Evolutionary conservation across 2,329 filamentous ascomycete genomes (phyloP).

Genomic region (Clonostachys chloroleuca): DNA sequence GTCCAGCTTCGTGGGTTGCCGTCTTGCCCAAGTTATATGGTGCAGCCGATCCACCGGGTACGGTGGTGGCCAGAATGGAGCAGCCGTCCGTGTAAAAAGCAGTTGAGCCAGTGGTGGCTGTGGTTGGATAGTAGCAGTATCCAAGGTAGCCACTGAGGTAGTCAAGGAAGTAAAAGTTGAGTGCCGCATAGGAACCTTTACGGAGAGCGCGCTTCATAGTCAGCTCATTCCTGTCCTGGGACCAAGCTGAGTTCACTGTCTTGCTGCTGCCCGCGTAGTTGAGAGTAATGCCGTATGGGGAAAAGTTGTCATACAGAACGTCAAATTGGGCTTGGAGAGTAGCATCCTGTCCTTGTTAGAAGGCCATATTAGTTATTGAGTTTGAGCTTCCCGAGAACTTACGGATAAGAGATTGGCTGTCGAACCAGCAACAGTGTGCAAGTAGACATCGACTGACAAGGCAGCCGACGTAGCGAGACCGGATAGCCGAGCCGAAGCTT

Average conservation of each 20-base stretch:
- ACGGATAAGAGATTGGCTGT: neutral
- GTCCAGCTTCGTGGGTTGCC: conserved; percentile 36
- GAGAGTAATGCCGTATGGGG: conserved; percentile 13
- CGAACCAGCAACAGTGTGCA: conserved; percentile 3
- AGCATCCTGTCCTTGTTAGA: conserved; percentile 3
- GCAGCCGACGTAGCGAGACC: conserved; percentile 8
- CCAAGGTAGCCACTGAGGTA: conserved; percentile 27
- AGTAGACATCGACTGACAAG: conserved; percentile 8
- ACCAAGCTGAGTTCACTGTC: conserved; percentile 23
- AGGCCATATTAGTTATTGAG: too few relatives aligned
- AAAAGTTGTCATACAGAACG: conserved; percentile 15
- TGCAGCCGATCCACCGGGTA: conserved; percentile 25
- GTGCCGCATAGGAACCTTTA: conserved; percentile 30
- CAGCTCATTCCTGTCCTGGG: conserved; percentile 17
- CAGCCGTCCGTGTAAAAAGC: conserved; percentile 33
- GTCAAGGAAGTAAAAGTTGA: conserved; percentile 40
- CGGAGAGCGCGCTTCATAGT: conserved; percentile 39
- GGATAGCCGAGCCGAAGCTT: conserved; percentile 2
- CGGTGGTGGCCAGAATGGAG: conserved; percentile 23
- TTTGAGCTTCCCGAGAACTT: neutral
- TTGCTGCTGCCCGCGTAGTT: conserved; percentile 15
- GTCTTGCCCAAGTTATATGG: conserved; percentile 20
- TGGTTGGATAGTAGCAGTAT: conserved; percentile 40
- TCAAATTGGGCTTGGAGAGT: conserved; percentile 14
- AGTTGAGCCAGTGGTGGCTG: conserved; percentile 17